Evolutionary conservation across 495 filamentous ascomycete species (phyloP).

Genomic region (Tuber brumale): DNA sequence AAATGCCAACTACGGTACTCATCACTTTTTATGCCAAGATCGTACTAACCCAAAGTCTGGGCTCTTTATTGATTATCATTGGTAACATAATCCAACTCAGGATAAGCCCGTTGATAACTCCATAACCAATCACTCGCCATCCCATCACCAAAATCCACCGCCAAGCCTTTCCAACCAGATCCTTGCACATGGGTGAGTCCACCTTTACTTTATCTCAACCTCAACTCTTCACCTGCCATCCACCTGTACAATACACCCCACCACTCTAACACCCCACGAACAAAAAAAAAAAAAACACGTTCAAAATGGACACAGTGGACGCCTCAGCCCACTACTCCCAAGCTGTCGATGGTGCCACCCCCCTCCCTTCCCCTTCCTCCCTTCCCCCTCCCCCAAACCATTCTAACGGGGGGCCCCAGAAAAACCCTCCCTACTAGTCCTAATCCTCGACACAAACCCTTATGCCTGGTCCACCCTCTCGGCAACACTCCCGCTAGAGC

Average conservation of each 20-base stretch:
- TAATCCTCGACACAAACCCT: slow-evolving; percentile 94
- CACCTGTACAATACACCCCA: neutral
- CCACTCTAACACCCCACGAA: neutral
- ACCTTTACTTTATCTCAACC: neutral
- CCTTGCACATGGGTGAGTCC: neutral
- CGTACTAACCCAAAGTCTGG: neutral
- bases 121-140: neutral
- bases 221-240: neutral
- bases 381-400: slow-evolving; percentile 18
- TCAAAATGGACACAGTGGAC: slow-evolving; percentile 36
- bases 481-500: slow-evolving; percentile 69
- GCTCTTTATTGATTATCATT: neutral
- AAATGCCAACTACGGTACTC: too few species aligned
- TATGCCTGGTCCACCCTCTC: slow-evolving; percentile 81
- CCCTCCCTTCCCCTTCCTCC: slow-evolving; percentile 65
- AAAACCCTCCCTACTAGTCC: slow-evolving; percentile 72
- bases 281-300: neutral
- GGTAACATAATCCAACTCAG: neutral
- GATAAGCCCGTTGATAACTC: neutral
- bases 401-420: slow-evolving; percentile 23
- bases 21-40: too few species aligned
- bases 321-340: slow-evolving; percentile 36
- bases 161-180: neutral
- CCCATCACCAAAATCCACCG: neutral
- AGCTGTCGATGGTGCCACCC: slow-evolving; percentile 17